Evolutionary conservation across 495 filamentous ascomycete genomes (phyloP).

Genomic region (Astrothelium macrocarpum): DNA sequence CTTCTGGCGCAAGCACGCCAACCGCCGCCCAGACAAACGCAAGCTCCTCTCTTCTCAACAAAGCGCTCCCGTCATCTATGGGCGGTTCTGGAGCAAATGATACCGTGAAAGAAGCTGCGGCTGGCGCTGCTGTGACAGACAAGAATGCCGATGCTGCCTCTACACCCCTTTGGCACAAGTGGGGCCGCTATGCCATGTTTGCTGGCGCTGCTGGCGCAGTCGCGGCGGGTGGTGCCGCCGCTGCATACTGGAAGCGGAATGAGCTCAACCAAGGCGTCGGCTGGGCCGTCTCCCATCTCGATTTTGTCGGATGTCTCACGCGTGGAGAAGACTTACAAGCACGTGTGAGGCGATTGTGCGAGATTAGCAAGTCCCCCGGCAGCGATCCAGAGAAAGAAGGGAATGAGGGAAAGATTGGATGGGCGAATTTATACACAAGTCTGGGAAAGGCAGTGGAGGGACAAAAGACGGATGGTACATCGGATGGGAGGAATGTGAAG

Average conservation of each 20-base stretch:
- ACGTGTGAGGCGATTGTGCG: slow-evolving; percentile 38
- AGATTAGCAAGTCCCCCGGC: not conserved
- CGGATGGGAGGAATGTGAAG: slow-evolving; percentile 29
- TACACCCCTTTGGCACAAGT: slow-evolving; percentile 54
- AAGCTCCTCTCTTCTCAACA: slow-evolving; percentile 8
- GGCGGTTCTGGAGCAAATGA: slow-evolving; percentile 21
- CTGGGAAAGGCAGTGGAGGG: slow-evolving; percentile 51
- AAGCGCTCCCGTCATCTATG: slow-evolving; percentile 24
- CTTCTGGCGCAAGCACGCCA: slow-evolving; percentile 8
- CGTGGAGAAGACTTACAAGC: slow-evolving; percentile 64
- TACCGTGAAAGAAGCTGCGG: slow-evolving; percentile 21
- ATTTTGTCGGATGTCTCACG: slow-evolving; percentile 83
- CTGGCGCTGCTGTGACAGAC: not conserved
- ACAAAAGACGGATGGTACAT: slow-evolving; percentile 25
- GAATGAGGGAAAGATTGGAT: slow-evolving; percentile 49
- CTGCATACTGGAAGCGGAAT: slow-evolving; percentile 74
- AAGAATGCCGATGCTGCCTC: slow-evolving; percentile 37
- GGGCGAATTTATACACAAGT: slow-evolving; percentile 72
- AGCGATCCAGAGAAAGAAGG: slow-evolving; percentile 47
- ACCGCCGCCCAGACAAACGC: slow-evolving; percentile 14
- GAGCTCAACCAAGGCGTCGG: slow-evolving; percentile 58
- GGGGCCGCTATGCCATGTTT: slow-evolving; percentile 75
- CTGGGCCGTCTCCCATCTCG: slow-evolving; percentile 88
- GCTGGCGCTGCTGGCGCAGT: slow-evolving; percentile 75
- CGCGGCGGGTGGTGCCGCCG: slow-evolving; percentile 70